phyloP scores from a whole-genome alignment of 257 asterid genomes.

The Rhazya stricta region DNA sequence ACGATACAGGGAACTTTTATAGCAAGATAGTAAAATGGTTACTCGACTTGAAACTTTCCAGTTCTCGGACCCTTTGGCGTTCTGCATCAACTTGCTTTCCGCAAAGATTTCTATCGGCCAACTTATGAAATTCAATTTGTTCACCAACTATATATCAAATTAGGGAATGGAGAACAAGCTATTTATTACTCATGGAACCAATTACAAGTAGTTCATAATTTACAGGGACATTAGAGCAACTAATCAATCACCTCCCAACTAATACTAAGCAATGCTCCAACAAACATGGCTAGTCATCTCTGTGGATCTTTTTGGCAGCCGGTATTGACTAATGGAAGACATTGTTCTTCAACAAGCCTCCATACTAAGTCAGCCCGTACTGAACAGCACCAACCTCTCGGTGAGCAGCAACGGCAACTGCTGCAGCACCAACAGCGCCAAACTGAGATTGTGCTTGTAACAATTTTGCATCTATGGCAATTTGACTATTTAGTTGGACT shows the following conservation, averaged over 20 bases:
- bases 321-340: neutral
- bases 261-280: neutral
- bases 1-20: too few species aligned
- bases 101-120: too few species aligned
- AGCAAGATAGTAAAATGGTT: too few species aligned
- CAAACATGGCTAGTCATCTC: neutral
- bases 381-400: conserved; percentile 62
- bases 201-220: conserved; percentile 1
- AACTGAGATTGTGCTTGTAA: conserved; percentile 67
- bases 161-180: neutral
- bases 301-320: neutral
- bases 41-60: too few species aligned
- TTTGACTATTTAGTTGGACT: conserved; percentile 38
- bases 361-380: conserved; percentile 42
- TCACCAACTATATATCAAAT: too few species aligned
- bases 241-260: neutral
- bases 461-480: conserved; percentile 56
- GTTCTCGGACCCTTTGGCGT: too few species aligned
- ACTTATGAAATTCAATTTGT: too few species aligned
- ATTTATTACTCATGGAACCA: neutral
- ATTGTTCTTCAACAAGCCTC: neutral
- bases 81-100: too few species aligned
- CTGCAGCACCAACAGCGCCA: conserved; percentile 57
- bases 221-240: neutral
- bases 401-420: conserved; percentile 51